These are phyloP conservation scores for Solanum chiquidenum DNA, from an alignment of 257 asterid species.

Conservation along the genomic window DNA sequence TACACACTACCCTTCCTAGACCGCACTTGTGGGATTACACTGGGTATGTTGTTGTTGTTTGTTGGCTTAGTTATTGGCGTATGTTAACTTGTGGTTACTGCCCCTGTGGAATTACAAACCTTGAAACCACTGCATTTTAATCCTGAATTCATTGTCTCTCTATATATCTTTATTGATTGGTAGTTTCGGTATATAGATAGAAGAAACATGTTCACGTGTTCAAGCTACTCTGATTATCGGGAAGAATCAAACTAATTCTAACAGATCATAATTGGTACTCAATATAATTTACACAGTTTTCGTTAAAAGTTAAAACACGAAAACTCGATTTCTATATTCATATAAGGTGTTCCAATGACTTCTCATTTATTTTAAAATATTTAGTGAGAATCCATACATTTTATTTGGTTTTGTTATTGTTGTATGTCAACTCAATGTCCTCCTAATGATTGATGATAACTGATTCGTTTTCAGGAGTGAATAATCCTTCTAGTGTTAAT, in stretches of 20 bases:
- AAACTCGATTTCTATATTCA: neutral
- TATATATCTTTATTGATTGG: neutral
- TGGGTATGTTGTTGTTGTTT: neutral
- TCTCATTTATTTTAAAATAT: neutral
- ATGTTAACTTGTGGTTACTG: neutral
- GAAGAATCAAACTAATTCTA: neutral
- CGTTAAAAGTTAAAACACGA: neutral
- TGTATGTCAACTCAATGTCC: neutral
- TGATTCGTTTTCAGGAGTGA: neutral
- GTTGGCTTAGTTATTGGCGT: neutral
- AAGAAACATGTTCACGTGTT: neutral
- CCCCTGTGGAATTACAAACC: neutral
- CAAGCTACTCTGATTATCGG: neutral
- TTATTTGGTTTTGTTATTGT: neutral
- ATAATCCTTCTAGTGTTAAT: neutral
- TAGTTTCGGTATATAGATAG: neutral
- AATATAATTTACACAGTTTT: neutral
- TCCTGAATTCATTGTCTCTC: neutral
- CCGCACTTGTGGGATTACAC: neutral
- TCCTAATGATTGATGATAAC: neutral
- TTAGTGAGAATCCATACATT: neutral
- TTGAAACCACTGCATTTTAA: neutral
- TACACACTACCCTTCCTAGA: neutral
- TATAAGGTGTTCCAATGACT: neutral
- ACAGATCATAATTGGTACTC: neutral